Evolutionary conservation across 176 grass and related monocot genomes (phyloP), one percentile per base, ranked within the genome.

Genomic region (Bromus sterilis): DNA sequence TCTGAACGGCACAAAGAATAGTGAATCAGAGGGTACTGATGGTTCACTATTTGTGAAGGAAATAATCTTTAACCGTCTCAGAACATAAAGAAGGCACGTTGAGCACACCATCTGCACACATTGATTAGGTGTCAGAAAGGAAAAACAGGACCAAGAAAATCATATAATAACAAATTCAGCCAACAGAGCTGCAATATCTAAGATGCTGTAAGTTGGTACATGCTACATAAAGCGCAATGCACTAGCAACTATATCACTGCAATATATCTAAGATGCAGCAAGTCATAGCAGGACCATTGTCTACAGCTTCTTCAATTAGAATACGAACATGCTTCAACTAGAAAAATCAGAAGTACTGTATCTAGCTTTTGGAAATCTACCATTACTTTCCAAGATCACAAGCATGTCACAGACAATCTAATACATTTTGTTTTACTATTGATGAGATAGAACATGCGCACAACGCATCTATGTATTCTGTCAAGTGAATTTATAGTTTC

Each of bases 1-100:
- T 71, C 82, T 80, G 83, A 93, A 78, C 0, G 97, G 91, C 28
- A 99, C 93, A 46, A 99, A 75, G 61, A 86, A 88, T 89, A 83
- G 32, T 12, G 91, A 71, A 86, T 90, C 82, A 81, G 95, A 91
- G 81, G 69, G 84, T 67, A 75, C 79, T 67, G 84, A 87, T 57
- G 77, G 75, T 56, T 96, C 97, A 63, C 83, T 92, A 82, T 86
- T 88, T 71, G 80, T 89, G 77, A 99, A 93, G 24, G 89, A 90
- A 91, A 99, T 96, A 66, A 96, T 86, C 70, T 89, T 95, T 88
- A 84, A 71, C 75, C 75, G 83, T 88, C 86, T 99, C 87, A 99
- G 87, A 82, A 86, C 85, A 88, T 94, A 99, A 77, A 99, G 87
- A 89, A 96, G 68, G 69, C 80, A 90, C 4, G 89, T 96, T 62